Evolutionary conservation across 1,284 basidiomycete species (phyloP), one percentile per base, ranked within the genome.

Genomic region (Inonotus hispidus): DNA sequence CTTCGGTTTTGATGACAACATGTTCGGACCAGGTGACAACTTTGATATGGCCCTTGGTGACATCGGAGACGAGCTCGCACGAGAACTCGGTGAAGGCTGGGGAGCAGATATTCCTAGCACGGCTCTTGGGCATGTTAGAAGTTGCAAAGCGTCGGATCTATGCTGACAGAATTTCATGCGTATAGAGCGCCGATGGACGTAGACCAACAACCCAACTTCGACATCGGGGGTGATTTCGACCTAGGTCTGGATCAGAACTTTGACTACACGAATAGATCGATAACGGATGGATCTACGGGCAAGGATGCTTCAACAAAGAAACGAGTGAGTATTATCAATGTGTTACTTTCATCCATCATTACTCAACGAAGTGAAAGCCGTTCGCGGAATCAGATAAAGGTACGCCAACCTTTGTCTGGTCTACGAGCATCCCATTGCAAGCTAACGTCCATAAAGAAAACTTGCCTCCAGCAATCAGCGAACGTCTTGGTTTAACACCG

Each of bases 81-180:
- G 77, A 64, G 89, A 91, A 66, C 75, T 91, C 2, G 89, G 88
- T 37, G 83, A 83, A 66, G 84, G 78, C 27, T 91, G 89, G 88
- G 82, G 77, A 32, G 69, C 52, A 1, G 60, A 62, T 11, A 59
- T 58, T 5, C 49, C 25, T 5, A 53, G 45, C 32, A 11, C 37
- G 29, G 39, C 53, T 14, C 68, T 38, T n/a, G 21, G 54, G 45
- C 53, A 49, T 52, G 49, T 56, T 38, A 59, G 61, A 37, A 29
- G 54, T 65, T 10, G 13, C 13, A 32, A 45, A 35, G 19, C 25
- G 2, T 38, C 10, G 6, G 8, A 21, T 37, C 16, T 1, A 38
- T 55, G 14, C 37, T 7, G 7, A 16, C 25, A 4, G 43, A 6
- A 19, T 11, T 47, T 41, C 37, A 19, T n/a, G 29, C 6, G 10